Conservation (phyloP, 1,139 yeast genomes). For the Suhomyces taliae region DNA sequence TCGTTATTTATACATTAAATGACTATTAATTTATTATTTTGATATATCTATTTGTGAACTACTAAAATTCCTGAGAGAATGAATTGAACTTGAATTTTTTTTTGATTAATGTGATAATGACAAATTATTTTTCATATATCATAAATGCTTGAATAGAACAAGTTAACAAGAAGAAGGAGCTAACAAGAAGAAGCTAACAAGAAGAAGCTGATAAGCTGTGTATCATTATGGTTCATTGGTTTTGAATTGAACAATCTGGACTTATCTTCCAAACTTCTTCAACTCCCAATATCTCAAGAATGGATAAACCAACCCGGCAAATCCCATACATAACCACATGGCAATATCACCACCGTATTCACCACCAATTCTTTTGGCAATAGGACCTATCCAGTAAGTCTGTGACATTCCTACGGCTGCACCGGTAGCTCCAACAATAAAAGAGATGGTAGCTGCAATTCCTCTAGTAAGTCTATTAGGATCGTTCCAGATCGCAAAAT, state of each 20-base stretch:
- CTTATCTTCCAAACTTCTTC: conserved; percentile 47
- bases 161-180: too few species aligned
- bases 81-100: too few species aligned
- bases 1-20: too few species aligned
- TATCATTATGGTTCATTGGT: too few species aligned
- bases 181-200: too few species aligned
- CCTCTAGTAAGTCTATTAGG: conserved; percentile 57
- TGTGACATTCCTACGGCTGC: conserved; percentile 85
- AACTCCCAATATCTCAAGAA: conserved; percentile 63
- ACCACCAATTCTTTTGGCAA: conserved; percentile 58
- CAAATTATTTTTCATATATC: too few species aligned
- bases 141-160: too few species aligned
- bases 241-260: not conserved
- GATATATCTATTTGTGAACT: too few species aligned
- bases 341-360: conserved; percentile 75
- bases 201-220: too few species aligned
- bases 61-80: too few species aligned
- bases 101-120: too few species aligned
- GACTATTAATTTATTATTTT: too few species aligned
- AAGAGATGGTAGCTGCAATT: conserved; percentile 61
- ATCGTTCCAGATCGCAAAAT: conserved; percentile 70
- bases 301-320: conserved; percentile 67
- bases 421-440: conserved; percentile 66
- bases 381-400: conserved; percentile 72
- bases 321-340: conserved; percentile 76